Base-by-base conservation (phyloP, 257 asterid species). In the Solanum pinnatisectum region DNA sequence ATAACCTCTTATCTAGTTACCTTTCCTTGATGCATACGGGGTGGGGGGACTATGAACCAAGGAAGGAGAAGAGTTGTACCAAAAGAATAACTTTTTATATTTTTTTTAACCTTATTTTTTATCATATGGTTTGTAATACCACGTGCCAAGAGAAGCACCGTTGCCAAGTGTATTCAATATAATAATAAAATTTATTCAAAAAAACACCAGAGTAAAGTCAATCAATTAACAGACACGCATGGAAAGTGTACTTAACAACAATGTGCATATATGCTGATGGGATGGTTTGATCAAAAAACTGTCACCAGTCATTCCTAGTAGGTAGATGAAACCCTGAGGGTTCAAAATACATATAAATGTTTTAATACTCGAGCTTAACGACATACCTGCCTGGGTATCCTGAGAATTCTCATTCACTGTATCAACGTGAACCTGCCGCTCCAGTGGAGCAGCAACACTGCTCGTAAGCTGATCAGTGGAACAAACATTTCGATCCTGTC, bases 341-440 rank as follows among this genome's bases (percentile, higher is more conserved):
- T 82, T 82, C 68, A 81, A 30, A 46, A 16, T 10, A 49, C 40
- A 49, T 15, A 27, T 16, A 27, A 27, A 81, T 81, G 85, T 16
- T 30, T 49, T 46, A 46, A 46, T 49, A 82, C 22, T 49, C 85
- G 11, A 33, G 25, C 68, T 11, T 44, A 30, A 8, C 25, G 14
- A 84, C 92, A 33, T 76, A 91, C 93, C 93, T 20, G 85, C 67
- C 63, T 67, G n/a, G 14, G 42, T 37, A 78, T 83, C 81, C 23
- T 87, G 89, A 40, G 16, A 32, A 70, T 10, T 73, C 56, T 83
- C 35, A 78, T 81, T 65, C 35, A 78, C 74, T 15, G 91, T 56
- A 85, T 56, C 77, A 87, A 46, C 59, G 65, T 86, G 88, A 90
- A 70, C 89, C 42, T 82, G 70, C 25, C 70, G 10, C 52, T 83